These are phyloP conservation scores for Euphorbia pulcherrima DNA, from an alignment of 345 rosid species.

Conservation along the genomic window DNA sequence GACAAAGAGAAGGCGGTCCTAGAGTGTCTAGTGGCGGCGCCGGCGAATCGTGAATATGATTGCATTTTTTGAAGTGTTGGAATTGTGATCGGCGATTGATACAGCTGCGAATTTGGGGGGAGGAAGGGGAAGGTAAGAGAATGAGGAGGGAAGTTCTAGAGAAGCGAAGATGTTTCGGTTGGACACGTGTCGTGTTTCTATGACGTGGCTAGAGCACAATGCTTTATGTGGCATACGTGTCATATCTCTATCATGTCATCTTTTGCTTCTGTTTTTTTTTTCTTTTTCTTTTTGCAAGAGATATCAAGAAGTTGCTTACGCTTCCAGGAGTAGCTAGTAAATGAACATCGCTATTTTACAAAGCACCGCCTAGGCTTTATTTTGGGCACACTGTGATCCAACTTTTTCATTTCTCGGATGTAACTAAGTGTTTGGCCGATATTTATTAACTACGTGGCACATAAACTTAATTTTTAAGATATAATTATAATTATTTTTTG, in stretches of 20 bases:
- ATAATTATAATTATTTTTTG: no score
- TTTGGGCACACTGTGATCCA: no score
- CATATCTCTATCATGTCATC: background rate
- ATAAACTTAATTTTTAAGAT: no score
- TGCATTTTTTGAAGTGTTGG: conserved; percentile 11
- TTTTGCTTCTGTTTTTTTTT: no score
- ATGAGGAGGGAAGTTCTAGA: conserved; percentile 16
- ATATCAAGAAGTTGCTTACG: background rate
- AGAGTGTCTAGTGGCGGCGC: conserved; percentile 25
- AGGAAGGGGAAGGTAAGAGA: background rate
- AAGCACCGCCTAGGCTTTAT: no score
- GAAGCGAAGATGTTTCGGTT: background rate
- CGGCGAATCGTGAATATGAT: conserved; percentile 38
- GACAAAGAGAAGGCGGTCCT: conserved; percentile 1
- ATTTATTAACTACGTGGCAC: no score
- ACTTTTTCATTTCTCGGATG: no score
- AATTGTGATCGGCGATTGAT: background rate
- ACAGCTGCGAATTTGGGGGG: background rate
- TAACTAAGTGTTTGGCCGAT: no score
- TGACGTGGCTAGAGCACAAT: conserved; percentile 28
- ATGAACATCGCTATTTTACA: no score
- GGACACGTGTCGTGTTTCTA: conserved; percentile 9
- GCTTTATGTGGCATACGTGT: conserved; percentile 16
- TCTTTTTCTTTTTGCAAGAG: background rate
- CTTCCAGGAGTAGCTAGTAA: background rate